Evolutionary conservation across 371 early-diverging fungal species (phyloP), one percentile per base, ranked within the genome.

Genomic region (Nosema muscidifuracis): DNA sequence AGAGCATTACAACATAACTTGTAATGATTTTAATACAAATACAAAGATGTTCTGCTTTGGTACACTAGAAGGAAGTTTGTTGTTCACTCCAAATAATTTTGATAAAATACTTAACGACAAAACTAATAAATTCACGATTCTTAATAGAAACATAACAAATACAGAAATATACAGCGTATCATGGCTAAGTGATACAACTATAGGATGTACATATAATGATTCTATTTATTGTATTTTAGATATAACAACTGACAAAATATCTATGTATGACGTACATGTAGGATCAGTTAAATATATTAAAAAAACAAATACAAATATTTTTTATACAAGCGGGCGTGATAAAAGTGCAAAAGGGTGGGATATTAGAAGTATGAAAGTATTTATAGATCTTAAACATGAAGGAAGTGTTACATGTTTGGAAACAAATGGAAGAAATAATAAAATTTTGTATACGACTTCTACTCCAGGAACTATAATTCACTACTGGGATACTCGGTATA

Each of bases 401-500:
- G 7, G 7, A 20, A 3, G 6, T 13, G 31, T 60, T 12, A 60
- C 60, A 2, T 60, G 36, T 60, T 6, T 33, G 1, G 33, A 60
- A 30, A 24, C 51, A 12, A 42, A 65, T 53, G 18, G 12, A 2
- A 10, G 9, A 2, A 57, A 66, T 40, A 57, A 53, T 10, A 55
- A 66, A 38, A 13, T 57, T 33, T 26, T 66, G n/a, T 66, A 66
- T 28, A 57, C 50, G n/a, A 66, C 67, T 2, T 36, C 53, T 24
- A 51, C 44, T 4, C 67, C 67, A 47, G 67, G 67, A 20, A 66
- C 67, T 2, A 30, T 31, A 12, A n/a, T 66, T 9, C 16, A 66
- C 30, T 38, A 22, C 15, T 66, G 67, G 67, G 67, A 66, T 50
- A 36, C 22, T 1, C 3, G 67, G n/a, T 66, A 66, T 31, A 66